Evolutionary conservation across 129 eudicot genomes (phyloP), one percentile per base, ranked within the genome.

Genomic region (Glebionis coronaria): DNA sequence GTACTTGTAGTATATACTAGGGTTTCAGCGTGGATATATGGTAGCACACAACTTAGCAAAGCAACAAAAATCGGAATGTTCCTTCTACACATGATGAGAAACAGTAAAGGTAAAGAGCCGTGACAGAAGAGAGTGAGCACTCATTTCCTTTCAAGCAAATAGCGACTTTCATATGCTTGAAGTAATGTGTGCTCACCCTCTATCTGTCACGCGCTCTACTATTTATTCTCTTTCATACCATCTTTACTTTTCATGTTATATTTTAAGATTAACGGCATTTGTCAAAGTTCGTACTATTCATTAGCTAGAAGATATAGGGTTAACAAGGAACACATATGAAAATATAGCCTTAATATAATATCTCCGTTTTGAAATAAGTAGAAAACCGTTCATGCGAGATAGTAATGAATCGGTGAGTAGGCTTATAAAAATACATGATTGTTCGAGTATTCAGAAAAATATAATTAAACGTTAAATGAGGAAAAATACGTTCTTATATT

Each of bases 101-200:
- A 50, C 21, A 15, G 19, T 54, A 16, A 35, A 35, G 42, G 42
- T 54, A 54, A 18, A 54, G 63, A 66, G 60, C 12, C 75, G 70
- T 73, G 82, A 78, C 82, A 72, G 83, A 79, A 79, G 83, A 79
- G 79, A 79, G 83, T 74, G 83, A 79, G 83, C 83, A 79, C 83
- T 35, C 69, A 73, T 65, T 62, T 69, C 27, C 59, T 70, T 70
- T 53, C 28, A 15, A 18, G 58, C 58, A 53, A 14, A 16, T 16
- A 3, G 5, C 12, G 7, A 6, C 9, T 5, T 47, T 13, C 18
- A 49, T 20, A 67, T 85, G 92, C 82, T 82, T 74, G 88, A 82
- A 82, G 82, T 77, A 63, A 68, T 82, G 79, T 45, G 92, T 85
- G 92, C 92, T 85, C 80, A 85, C 92, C 65, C 92, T 87, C 95